Percentiles rank a stretch among this genome's conserved stretches.
phyloP scores from a whole-genome alignment of 192 early-diverging fungal species.

The Backusella liffmaniae region DNA sequence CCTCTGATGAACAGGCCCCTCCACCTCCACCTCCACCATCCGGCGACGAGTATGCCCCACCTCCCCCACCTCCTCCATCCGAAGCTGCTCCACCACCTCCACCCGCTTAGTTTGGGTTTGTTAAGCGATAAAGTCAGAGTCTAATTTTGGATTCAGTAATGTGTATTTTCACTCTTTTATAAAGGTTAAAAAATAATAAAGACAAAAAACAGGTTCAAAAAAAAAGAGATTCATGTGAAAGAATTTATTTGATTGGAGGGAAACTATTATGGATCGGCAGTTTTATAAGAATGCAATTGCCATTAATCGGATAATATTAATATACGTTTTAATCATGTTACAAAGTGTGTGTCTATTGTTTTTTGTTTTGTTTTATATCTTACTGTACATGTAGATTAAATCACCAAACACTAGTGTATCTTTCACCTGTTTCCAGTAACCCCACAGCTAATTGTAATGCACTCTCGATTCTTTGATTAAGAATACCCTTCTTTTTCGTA shows the following conservation, averaged over 20 bases:
- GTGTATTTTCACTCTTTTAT: background rate
- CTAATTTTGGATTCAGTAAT: background rate
- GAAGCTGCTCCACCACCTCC: conserved; percentile 42
- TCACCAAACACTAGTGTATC: conserved; percentile 22
- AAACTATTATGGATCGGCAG: background rate
- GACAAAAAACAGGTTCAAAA: background rate
- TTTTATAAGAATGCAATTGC: background rate
- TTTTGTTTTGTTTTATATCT: background rate
- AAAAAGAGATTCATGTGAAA: background rate
- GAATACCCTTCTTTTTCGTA: conserved; percentile 22
- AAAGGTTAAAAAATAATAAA: background rate
- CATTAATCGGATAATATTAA: background rate
- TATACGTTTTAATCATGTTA: background rate
- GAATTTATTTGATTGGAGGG: background rate
- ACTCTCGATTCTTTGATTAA: conserved; percentile 28
- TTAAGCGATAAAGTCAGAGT: background rate
- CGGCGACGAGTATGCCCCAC: conserved; percentile 23
- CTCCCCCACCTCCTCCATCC: conserved; percentile 39
- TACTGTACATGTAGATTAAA: background rate
- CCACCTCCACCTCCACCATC: conserved; percentile 38
- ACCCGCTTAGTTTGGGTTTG: conserved; percentile 10
- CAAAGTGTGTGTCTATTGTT: background rate
- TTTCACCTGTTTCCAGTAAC: conserved; percentile 30
- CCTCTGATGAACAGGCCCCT: conserved; percentile 14
- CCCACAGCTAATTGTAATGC: conserved; percentile 32